phyloP scores from a whole-genome alignment of 768 basidiomycete genomes.

The Macrocybe gigantea region DNA sequence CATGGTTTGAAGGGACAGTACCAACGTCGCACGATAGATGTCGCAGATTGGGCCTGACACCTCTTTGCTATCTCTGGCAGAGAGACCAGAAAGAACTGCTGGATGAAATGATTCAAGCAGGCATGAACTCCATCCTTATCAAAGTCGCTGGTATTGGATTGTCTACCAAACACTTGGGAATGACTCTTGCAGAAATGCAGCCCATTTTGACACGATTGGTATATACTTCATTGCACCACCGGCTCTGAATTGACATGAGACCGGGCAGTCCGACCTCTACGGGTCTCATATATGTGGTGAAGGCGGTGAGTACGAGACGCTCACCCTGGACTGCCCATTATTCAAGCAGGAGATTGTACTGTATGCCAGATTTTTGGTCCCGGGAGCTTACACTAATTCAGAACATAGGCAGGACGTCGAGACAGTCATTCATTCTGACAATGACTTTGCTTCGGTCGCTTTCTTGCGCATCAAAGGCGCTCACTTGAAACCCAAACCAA shows the following conservation, averaged over 20 bases:
- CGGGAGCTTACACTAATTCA: constrained; percentile 1
- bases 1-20: not conserved
- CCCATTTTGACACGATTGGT: constrained; percentile 70
- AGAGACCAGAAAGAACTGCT: constrained; percentile 82
- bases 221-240: constrained; percentile 13
- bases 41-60: constrained; percentile 68
- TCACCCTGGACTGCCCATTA: constrained; percentile 85
- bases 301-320: constrained; percentile 95
- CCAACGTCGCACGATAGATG: constrained; percentile 44
- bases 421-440: constrained; percentile 73
- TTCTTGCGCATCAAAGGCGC: constrained; percentile 79
- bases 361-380: constrained; percentile 31
- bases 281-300: constrained; percentile 95
- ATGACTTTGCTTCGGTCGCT: constrained; percentile 85
- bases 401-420: constrained; percentile 53
- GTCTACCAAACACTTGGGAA: constrained; percentile 71
- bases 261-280: constrained; percentile 45
- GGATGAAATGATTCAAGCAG: constrained; percentile 76
- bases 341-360: constrained; percentile 76
- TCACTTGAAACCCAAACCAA: constrained; percentile 48
- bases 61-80: constrained; percentile 93
- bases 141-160: constrained; percentile 96
- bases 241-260: constrained; percentile 34
- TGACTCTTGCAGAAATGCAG: constrained; percentile 68
- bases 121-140: constrained; percentile 80